Percentiles rank a stretch among this genome's conserved stretches.
These are phyloP conservation scores for Apophysomyces sp. DNA, from an alignment of 371 early-diverging fungal genomes.

Conservation along the genomic window DNA sequence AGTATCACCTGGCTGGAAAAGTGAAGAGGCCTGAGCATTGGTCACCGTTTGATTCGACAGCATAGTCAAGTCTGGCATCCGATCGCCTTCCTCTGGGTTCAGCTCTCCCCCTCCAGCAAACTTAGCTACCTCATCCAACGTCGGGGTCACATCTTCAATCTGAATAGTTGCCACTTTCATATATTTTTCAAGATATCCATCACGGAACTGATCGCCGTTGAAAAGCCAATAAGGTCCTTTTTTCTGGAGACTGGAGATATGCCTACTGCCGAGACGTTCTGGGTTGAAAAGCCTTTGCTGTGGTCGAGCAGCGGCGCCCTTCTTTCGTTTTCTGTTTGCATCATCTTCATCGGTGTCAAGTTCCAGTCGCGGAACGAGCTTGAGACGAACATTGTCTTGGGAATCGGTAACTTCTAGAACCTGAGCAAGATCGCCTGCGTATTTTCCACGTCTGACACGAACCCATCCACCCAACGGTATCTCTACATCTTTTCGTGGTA, in stretches of 20 bases:
- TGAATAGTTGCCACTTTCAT: slow-evolving; percentile 80
- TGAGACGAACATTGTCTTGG: slow-evolving; percentile 78
- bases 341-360: slow-evolving; percentile 29
- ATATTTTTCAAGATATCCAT: slow-evolving; percentile 91
- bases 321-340: slow-evolving; percentile 59
- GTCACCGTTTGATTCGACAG: slow-evolving; percentile 46
- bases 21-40: slow-evolving; percentile 42
- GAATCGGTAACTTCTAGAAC: slow-evolving; percentile 79
- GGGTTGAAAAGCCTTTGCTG: slow-evolving; percentile 80
- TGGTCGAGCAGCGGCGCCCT: slow-evolving; percentile 42
- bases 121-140: slow-evolving; percentile 91
- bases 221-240: slow-evolving; percentile 74
- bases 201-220: slow-evolving; percentile 78
- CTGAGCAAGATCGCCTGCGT: slow-evolving; percentile 95
- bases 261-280: slow-evolving; percentile 50
- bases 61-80: slow-evolving; percentile 52
- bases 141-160: slow-evolving; percentile 81
- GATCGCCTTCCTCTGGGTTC: slow-evolving; percentile 60
- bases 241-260: slow-evolving; percentile 44
- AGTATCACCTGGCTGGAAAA: slow-evolving; percentile 83
- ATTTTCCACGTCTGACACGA: slow-evolving; percentile 93
- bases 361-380: slow-evolving; percentile 89
- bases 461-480: slow-evolving; percentile 89
- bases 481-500: slow-evolving; percentile 68
- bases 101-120: slow-evolving; percentile 73